These are phyloP conservation scores for Cyclostephanos tholiformis DNA, from an alignment of 108 stramenopile species.

Conservation along the genomic window DNA sequence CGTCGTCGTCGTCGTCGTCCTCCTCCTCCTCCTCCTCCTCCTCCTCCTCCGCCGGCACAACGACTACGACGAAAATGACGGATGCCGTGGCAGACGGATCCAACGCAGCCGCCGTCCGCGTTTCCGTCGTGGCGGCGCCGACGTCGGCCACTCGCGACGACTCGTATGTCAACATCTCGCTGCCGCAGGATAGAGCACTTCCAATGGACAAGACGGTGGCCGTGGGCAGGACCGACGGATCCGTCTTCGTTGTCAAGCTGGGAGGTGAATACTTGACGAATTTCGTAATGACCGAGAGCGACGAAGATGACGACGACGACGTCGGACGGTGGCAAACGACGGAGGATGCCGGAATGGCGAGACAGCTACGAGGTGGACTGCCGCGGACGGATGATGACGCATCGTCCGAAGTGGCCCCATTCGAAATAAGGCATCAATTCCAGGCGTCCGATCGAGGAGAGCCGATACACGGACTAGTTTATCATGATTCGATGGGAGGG, in stretches of 20 bases:
- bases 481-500: slow-evolving; percentile 34
- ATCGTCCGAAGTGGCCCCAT: slow-evolving; percentile 25
- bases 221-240: slow-evolving; percentile 69
- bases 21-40: slow-evolving; percentile 14
- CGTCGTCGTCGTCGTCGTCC: slow-evolving; percentile 11
- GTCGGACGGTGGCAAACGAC: too few species aligned
- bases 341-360: slow-evolving; percentile 6
- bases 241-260: slow-evolving; percentile 53
- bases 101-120: slow-evolving; percentile 17
- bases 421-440: slow-evolving; percentile 47
- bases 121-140: slow-evolving; percentile 33
- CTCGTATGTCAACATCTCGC: not conserved
- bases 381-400: not conserved
- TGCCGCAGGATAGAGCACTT: slow-evolving; percentile 31
- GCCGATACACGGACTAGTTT: slow-evolving; percentile 32
- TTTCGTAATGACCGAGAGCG: slow-evolving; percentile 34
- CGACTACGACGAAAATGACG: not conserved
- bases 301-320: not conserved
- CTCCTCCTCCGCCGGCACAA: not conserved
- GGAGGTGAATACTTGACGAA: slow-evolving; percentile 61
- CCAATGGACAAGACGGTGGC: slow-evolving; percentile 32
- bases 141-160: slow-evolving; percentile 5
- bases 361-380: not conserved
- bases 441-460: slow-evolving; percentile 41
- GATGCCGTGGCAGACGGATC: not conserved